phyloP scores from a whole-genome alignment of 208 protist genomes.

The Trypanosomatidae sp. region DNA sequence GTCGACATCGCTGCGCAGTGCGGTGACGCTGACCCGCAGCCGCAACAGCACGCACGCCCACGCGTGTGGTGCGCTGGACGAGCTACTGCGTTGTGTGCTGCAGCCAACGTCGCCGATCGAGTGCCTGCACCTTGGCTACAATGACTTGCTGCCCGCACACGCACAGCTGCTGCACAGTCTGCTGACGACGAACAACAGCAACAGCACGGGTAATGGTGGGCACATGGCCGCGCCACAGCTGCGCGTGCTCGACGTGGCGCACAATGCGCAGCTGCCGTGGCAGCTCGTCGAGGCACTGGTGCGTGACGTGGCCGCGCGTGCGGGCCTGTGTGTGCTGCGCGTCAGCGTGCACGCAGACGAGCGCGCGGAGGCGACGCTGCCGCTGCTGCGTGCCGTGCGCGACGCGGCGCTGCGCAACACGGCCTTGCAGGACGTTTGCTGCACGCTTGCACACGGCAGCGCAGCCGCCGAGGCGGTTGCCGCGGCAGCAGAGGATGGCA shows the following conservation, averaged over 20 bases:
- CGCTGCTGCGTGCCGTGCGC: no score
- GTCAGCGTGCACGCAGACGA: neutral
- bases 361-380: neutral
- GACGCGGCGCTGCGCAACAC: no score
- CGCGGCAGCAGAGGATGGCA: neutral
- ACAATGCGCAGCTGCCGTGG: slow-evolving; percentile 24
- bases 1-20: slow-evolving; percentile 61
- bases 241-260: slow-evolving; percentile 17
- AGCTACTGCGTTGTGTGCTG: slow-evolving; percentile 16
- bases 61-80: slow-evolving; percentile 6
- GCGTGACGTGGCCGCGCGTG: slow-evolving; percentile 2
- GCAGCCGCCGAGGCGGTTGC: slow-evolving; percentile 4
- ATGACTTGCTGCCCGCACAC: slow-evolving; percentile 48
- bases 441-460: neutral
- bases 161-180: slow-evolving; percentile 12
- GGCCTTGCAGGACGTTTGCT: neutral
- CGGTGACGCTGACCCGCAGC: no score
- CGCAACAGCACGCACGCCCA: neutral
- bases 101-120: slow-evolving; percentile 19
- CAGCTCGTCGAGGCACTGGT: slow-evolving; percentile 9
- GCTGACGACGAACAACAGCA: neutral
- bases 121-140: slow-evolving; percentile 47
- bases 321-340: neutral
- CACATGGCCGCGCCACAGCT: slow-evolving; percentile 8
- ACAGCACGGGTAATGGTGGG: no score